Evolutionary conservation across 2,329 filamentous ascomycete species (phyloP), one percentile per base, ranked within the genome.

Genomic region (Scytalidium lignicola): DNA sequence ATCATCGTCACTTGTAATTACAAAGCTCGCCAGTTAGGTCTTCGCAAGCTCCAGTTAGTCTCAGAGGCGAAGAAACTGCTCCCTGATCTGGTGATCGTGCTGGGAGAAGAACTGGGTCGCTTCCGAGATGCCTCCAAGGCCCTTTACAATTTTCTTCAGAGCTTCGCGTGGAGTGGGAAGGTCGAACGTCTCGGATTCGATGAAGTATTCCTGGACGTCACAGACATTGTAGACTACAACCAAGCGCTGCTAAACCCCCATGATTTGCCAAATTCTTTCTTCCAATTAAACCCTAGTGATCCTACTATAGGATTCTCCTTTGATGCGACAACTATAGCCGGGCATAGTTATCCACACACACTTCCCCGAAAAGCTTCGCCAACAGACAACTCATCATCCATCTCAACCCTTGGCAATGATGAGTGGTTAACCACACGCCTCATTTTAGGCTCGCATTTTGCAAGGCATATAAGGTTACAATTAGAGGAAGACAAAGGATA

Each of bases 1-100:
- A 96, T 96, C 48, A 76, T 93, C 39, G 89, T 91, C 19, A 95
- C 90, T 3, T 95, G 89, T 76, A 97, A 97, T 70, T 97, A 97
- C 67, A 88, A 88, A 64, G 92, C 92, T 19, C 83, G 92, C 29
- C 73, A 82, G 46, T 78, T 70, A n/a, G 82, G 82, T 47, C 75
- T 91, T 47, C 75, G 79, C 66, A 97, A 99, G 72, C 76, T 97
- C 52, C 90, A 95, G 75, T 79, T 90, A 55, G 83, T 96, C 63
- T 79, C 76, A 47, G 90, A 96, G 54, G 93, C 92, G 3, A 88
- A 81, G 67, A 82, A 77, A 58, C 67, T 84, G 22, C 96, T 90
- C 57, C 90, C 91, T 0, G 88, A 95, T 49, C 79, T 95, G 15
- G 81, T 96, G 46, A 83, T 96, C 44, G 80, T 93, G 32, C 79